Base-by-base conservation (phyloP, 495 filamentous ascomycete species). In the Staphylotrichum longicolle region DNA sequence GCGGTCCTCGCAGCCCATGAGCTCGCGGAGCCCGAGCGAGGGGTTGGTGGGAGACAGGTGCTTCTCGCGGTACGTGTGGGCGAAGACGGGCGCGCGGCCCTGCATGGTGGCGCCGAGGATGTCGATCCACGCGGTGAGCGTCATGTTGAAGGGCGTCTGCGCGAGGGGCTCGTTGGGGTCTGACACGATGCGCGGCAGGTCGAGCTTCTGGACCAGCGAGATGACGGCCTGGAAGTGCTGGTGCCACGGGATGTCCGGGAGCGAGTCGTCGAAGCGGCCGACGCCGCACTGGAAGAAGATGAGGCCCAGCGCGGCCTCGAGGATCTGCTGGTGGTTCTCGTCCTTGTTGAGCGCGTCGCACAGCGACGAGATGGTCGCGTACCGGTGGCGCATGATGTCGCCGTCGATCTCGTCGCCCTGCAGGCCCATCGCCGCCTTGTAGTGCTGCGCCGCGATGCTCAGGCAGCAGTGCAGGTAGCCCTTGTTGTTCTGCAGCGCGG, bases 281-380 rank as follows among this genome's bases (percentile, higher is more conserved):
- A 98, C 93, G 14, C 90, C 90, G 77, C 89, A 93, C 67, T 96
- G 93, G 81, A 97, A 98, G 78, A 98, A 92, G 62, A 97, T 96
- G 85, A 98, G 93, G 53, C 91, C 94, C 7, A 98, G 80, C 1
- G 93, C 92, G 3, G 94, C 91, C 75, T 98, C 94, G 11, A 98
- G 83, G 64, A 96, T 96, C 68, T 93, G 81, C 50, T 88, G 82
- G 72, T 96, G 91, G 63, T 97, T 79, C 64, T 84, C 83, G 67
- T 98, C 93, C 37, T 81, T 76, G 61, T 85, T 85, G 39, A 98
- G 79, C 0, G 93, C 90, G 62, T 92, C 86, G 76, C 91, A 96
- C 2, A 98, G 82, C 63, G 91, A 83, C 2, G 89, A 85, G 66
- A 98, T 90, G 12, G 92, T 92, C 33, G 91, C 89, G 70, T 88